A percentile compares a stretch with the other conserved stretches of the same genome.
Evolutionary conservation across 192 early-diverging fungal species (phyloP).

Genomic region (Coemansia umbellata): DNA sequence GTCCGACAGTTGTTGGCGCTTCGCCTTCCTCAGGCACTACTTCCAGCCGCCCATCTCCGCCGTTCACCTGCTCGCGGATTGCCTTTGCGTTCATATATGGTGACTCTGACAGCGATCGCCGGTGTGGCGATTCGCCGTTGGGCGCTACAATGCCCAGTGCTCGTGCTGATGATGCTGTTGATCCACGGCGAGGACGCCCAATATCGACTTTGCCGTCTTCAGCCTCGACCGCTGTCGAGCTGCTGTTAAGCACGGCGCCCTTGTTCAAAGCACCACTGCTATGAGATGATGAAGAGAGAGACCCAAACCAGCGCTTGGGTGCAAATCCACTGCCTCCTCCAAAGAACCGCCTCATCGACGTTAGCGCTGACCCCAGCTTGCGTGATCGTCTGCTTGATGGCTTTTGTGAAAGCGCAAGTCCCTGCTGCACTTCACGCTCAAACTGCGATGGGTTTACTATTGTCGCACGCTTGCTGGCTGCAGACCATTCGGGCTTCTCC

Average conservation of each 20-base stretch:
- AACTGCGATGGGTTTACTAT: conserved; percentile 36
- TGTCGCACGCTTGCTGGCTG: conserved; percentile 39
- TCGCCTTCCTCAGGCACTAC: conserved; percentile 44
- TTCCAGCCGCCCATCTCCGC: conserved; percentile 17
- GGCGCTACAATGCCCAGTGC: conserved; percentile 27
- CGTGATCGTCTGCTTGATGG: conserved; percentile 28
- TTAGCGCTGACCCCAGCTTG: conserved; percentile 41
- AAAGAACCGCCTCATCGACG: conserved; percentile 47
- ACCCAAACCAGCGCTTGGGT: conserved; percentile 43
- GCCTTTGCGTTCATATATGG: conserved; percentile 32
- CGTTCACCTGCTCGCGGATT: conserved; percentile 28
- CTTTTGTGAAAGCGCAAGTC: conserved; percentile 25
- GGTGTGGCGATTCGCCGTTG: conserved; percentile 18
- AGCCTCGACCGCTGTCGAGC: conserved; percentile 17
- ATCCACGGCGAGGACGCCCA: conserved; percentile 16
- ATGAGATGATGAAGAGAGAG: conserved; percentile 8
- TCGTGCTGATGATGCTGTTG: conserved; percentile 5
- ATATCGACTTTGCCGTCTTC: not conserved
- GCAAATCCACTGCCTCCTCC: conserved; percentile 12
- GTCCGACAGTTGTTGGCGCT: not conserved
- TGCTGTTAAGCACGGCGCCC: conserved; percentile 17
- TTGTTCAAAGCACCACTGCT: conserved; percentile 1
- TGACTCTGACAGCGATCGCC: conserved; percentile 49
- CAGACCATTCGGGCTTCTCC: conserved; percentile 23
- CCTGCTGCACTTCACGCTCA: conserved; percentile 19